Evolutionary conservation across 2,329 filamentous ascomycete genomes (phyloP).

Genomic region (Fusarium devonianum): DNA sequence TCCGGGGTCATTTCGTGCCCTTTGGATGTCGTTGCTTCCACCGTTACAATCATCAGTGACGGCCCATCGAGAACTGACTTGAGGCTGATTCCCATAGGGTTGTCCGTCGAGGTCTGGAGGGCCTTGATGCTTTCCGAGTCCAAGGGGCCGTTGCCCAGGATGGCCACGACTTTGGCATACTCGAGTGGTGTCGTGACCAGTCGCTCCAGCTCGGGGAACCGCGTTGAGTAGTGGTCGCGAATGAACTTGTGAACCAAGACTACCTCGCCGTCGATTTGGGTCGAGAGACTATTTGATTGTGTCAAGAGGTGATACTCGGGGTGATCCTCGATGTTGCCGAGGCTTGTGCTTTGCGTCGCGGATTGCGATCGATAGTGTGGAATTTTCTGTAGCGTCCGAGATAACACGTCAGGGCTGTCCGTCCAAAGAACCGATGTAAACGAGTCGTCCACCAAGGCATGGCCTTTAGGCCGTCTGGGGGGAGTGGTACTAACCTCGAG

Average conservation of each 20-base stretch:
- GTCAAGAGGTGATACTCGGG: slow-evolving; percentile 90
- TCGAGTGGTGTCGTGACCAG: slow-evolving; percentile 91
- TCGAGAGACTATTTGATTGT: slow-evolving; percentile 87
- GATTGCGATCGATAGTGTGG: slow-evolving; percentile 75
- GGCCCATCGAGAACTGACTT: slow-evolving; percentile 86
- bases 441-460: slow-evolving; percentile 45
- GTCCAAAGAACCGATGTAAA: slow-evolving; percentile 68
- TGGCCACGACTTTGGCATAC: slow-evolving; percentile 93
- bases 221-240: slow-evolving; percentile 90
- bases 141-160: slow-evolving; percentile 91
- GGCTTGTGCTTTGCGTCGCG: slow-evolving; percentile 67
- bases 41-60: slow-evolving; percentile 92
- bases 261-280: slow-evolving; percentile 91
- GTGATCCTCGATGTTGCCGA: slow-evolving; percentile 90
- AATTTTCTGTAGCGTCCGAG: slow-evolving; percentile 74
- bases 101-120: slow-evolving; percentile 78
- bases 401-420: slow-evolving; percentile 73
- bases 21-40: slow-evolving; percentile 90
- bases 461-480: slow-evolving; percentile 32
- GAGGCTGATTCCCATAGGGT: slow-evolving; percentile 77
- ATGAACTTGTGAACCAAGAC: slow-evolving; percentile 95
- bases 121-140: slow-evolving; percentile 80
- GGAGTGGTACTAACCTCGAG: slow-evolving; percentile 72
- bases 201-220: slow-evolving; percentile 91
- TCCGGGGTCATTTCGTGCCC: slow-evolving; percentile 78